A percentile compares a stretch with the other conserved stretches of the same genome.
Evolutionary conservation across 2,329 filamentous ascomycete genomes (phyloP).

Genomic region (Fusarium camptoceras): DNA sequence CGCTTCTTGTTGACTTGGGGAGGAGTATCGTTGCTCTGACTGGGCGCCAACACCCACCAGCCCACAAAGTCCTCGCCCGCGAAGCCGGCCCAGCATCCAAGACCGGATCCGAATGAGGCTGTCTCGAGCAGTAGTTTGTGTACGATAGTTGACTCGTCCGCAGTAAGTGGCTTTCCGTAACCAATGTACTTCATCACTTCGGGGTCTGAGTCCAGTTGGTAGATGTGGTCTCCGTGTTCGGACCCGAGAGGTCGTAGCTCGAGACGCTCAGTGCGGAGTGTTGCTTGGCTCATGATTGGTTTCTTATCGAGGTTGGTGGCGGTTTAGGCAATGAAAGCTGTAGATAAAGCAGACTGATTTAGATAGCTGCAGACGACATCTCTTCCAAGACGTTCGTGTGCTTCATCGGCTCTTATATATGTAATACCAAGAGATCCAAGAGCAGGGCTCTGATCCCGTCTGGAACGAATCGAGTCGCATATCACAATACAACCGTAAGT

Average conservation of each 20-base stretch:
- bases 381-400: not conserved
- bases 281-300: slow-evolving; percentile 35
- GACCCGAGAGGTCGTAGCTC: slow-evolving; percentile 31
- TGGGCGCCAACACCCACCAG: slow-evolving; percentile 48
- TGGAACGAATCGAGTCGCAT: slow-evolving; percentile 5
- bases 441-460: slow-evolving; percentile 19
- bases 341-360: not conserved
- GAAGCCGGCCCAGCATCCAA: slow-evolving; percentile 41
- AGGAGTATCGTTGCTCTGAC: slow-evolving; percentile 27
- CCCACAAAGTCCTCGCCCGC: slow-evolving; percentile 46
- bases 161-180: slow-evolving; percentile 38
- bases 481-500: not conserved
- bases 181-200: slow-evolving; percentile 43
- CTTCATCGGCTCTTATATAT: slow-evolving; percentile 34
- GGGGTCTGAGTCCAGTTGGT: slow-evolving; percentile 36
- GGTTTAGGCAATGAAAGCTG: not conserved
- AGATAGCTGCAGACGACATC: slow-evolving; percentile 2
- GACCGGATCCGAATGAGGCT: slow-evolving; percentile 32
- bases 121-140: slow-evolving; percentile 43
- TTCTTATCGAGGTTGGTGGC: not conserved
- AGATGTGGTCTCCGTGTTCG: slow-evolving; percentile 36
- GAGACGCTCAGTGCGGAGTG: slow-evolving; percentile 35
- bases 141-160: slow-evolving; percentile 36
- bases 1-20: slow-evolving; percentile 23
- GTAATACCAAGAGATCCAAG: slow-evolving; percentile 11